Conservation (phyloP, 2,329 filamentous ascomycete genomes). For the Neofusicoccum parvum region DNA sequence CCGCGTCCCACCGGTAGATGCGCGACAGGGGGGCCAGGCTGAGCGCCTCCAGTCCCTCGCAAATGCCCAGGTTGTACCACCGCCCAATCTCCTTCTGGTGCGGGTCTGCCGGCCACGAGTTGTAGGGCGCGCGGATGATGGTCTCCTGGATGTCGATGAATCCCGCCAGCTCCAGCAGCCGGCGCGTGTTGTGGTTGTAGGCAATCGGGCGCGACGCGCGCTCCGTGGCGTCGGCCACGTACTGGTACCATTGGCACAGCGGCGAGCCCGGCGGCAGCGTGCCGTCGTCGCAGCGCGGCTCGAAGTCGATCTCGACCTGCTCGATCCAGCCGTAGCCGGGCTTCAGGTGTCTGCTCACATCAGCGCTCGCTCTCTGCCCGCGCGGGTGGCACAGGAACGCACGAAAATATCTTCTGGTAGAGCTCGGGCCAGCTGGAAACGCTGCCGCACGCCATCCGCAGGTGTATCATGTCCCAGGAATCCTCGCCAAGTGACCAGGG, state of each 20-base stretch:
- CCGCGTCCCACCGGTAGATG: conserved; percentile 60
- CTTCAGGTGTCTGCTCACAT: conserved; percentile 66
- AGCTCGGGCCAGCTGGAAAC: conserved; percentile 74
- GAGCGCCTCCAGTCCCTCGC: conserved; percentile 71
- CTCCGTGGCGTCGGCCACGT: conserved; percentile 69
- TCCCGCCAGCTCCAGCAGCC: conserved; percentile 67
- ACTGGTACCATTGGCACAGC: conserved; percentile 69
- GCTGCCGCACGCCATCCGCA: conserved; percentile 77
- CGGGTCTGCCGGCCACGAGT: conserved; percentile 68
- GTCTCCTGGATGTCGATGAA: conserved; percentile 79
- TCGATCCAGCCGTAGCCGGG: conserved; percentile 78
- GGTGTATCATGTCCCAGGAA: conserved; percentile 81
- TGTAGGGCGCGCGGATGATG: conserved; percentile 70
- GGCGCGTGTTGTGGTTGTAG: conserved; percentile 63
- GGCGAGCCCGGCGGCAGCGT: conserved; percentile 60
- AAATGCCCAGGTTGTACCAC: conserved; percentile 82
- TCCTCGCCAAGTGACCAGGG: conserved; percentile 69
- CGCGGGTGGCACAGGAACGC: conserved; percentile 35
- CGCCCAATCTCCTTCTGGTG: conserved; percentile 69
- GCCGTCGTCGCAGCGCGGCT: conserved; percentile 70
- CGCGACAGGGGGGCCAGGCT: conserved; percentile 73
- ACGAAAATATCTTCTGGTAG: conserved; percentile 71
- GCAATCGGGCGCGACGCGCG: conserved; percentile 65
- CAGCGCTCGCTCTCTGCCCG: neutral
- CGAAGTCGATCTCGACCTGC: conserved; percentile 86